Conservation (phyloP, 805 yeast species). For the Kuraishia molischiana region DNA sequence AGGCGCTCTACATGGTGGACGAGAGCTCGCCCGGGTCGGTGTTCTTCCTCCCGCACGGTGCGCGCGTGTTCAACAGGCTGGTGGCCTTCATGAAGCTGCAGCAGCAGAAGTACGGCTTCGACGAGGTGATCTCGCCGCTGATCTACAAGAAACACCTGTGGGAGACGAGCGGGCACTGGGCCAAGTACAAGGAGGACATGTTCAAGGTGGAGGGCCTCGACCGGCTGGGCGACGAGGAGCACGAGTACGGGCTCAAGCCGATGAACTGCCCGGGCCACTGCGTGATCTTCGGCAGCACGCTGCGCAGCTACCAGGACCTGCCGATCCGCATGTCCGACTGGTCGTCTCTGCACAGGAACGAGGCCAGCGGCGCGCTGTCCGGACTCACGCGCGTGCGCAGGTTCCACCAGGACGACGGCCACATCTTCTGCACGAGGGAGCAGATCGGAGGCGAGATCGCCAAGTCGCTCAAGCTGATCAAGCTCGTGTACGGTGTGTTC, state of each 20-base stretch:
- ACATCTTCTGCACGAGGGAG: slow-evolving; percentile 75
- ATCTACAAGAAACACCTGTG: slow-evolving; percentile 76
- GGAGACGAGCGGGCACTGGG: slow-evolving; percentile 95
- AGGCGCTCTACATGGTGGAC: slow-evolving; percentile 71
- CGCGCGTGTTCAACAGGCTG: slow-evolving; percentile 73
- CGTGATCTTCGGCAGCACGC: slow-evolving; percentile 62
- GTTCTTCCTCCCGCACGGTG: slow-evolving; percentile 89
- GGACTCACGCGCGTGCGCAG: slow-evolving; percentile 91
- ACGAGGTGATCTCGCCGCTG: slow-evolving; percentile 89
- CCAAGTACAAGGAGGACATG: slow-evolving; percentile 90
- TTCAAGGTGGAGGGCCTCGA: slow-evolving; percentile 68
- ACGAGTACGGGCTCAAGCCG: slow-evolving; percentile 75
- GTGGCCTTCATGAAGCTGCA: slow-evolving; percentile 79
- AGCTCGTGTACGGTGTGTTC: slow-evolving; percentile 63
- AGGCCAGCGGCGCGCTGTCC: slow-evolving; percentile 86
- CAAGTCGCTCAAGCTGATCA: slow-evolving; percentile 62
- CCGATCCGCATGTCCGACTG: slow-evolving; percentile 85
- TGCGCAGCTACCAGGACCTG: slow-evolving; percentile 75
- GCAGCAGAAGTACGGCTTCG: slow-evolving; percentile 71
- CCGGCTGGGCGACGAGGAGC: slow-evolving; percentile 8
- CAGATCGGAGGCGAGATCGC: slow-evolving; percentile 72
- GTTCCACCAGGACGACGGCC: slow-evolving; percentile 98
- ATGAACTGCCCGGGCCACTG: slow-evolving; percentile 98
- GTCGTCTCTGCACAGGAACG: slow-evolving; percentile 88
- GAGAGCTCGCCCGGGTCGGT: slow-evolving; percentile 83